Evolutionary conservation across 352 stramenopile species (phyloP).

Genomic region (Pythium phragmiticola): DNA sequence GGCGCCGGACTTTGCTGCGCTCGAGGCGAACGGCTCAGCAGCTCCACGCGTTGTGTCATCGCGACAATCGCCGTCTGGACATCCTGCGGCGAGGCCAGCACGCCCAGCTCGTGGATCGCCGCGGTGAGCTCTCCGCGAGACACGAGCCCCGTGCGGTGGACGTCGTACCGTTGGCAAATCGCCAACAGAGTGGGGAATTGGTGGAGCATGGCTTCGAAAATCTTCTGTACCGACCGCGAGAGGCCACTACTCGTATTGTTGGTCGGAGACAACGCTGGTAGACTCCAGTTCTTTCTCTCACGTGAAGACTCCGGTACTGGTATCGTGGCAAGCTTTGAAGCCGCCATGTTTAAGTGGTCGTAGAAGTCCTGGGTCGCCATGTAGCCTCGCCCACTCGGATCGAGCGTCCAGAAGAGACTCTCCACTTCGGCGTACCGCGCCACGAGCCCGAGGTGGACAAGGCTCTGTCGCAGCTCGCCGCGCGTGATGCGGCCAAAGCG

Average conservation of each 20-base stretch:
- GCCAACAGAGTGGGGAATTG: slow-evolving; percentile 40
- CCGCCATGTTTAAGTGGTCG: slow-evolving; percentile 45
- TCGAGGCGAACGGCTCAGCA: slow-evolving; percentile 4
- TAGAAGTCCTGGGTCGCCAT: slow-evolving; percentile 61
- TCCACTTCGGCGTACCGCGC: slow-evolving; percentile 70
- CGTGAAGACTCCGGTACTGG: not conserved
- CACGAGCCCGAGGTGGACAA: slow-evolving; percentile 62
- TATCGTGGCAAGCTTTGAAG: slow-evolving; percentile 7
- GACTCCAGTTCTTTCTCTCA: slow-evolving; percentile 17
- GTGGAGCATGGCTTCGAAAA: slow-evolving; percentile 63
- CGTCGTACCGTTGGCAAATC: slow-evolving; percentile 52
- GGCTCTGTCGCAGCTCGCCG: slow-evolving; percentile 69
- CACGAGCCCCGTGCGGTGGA: slow-evolving; percentile 39
- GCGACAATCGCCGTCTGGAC: slow-evolving; percentile 53
- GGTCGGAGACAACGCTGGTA: slow-evolving; percentile 34
- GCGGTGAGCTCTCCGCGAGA: slow-evolving; percentile 46
- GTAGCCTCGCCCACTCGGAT: slow-evolving; percentile 61
- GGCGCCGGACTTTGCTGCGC: not conserved
- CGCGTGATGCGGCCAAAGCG: slow-evolving; percentile 69
- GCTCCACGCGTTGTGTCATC: slow-evolving; percentile 33
- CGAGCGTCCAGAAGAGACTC: slow-evolving; percentile 70
- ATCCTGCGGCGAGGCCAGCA: slow-evolving; percentile 56
- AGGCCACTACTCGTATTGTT: not conserved
- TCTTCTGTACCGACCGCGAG: slow-evolving; percentile 64
- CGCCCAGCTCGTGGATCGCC: slow-evolving; percentile 56